These are phyloP conservation scores for Kwoniella pini DNA, from an alignment of 768 basidiomycete species.

Conservation along the genomic window DNA sequence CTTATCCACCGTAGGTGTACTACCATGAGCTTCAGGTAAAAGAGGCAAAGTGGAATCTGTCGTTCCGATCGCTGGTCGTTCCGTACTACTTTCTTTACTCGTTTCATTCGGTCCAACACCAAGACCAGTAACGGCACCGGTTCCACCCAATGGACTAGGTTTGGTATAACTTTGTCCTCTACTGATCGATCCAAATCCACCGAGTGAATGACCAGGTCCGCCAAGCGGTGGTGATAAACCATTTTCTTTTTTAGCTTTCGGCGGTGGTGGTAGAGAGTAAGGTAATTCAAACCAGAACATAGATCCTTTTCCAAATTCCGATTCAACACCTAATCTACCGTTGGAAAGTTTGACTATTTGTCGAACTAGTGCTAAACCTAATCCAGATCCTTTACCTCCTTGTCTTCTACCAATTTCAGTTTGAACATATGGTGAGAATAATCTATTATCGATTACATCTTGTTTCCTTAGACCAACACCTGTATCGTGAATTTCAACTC, in stretches of 20 bases:
- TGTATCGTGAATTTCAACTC: conserved; percentile 80
- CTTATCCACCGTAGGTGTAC: not conserved
- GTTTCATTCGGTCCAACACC: not conserved
- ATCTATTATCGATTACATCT: conserved; percentile 64
- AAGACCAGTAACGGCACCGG: not conserved
- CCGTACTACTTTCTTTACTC: not conserved
- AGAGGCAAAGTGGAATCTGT: conserved; percentile 34
- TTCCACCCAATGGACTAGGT: conserved; percentile 3
- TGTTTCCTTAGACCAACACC: conserved; percentile 63
- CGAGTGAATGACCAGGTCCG: not conserved
- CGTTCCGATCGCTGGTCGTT: conserved; percentile 27
- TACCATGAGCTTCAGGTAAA: conserved; percentile 24
- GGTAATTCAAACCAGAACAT: conserved; percentile 70
- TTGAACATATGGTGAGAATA: conserved; percentile 56
- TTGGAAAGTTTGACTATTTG: conserved; percentile 75
- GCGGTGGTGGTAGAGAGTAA: conserved; percentile 42
- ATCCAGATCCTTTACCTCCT: conserved; percentile 66
- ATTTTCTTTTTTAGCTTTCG: conserved; percentile 11
- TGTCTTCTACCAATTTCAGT: conserved; percentile 58
- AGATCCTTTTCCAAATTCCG: conserved; percentile 62
- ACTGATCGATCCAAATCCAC: not conserved
- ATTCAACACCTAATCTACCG: conserved; percentile 65
- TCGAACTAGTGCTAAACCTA: conserved; percentile 73
- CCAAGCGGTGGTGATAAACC: conserved; percentile 1
- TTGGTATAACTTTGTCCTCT: conserved; percentile 4